Conservation (phyloP, 75 land plant species). For the Pinus albicaulis region DNA sequence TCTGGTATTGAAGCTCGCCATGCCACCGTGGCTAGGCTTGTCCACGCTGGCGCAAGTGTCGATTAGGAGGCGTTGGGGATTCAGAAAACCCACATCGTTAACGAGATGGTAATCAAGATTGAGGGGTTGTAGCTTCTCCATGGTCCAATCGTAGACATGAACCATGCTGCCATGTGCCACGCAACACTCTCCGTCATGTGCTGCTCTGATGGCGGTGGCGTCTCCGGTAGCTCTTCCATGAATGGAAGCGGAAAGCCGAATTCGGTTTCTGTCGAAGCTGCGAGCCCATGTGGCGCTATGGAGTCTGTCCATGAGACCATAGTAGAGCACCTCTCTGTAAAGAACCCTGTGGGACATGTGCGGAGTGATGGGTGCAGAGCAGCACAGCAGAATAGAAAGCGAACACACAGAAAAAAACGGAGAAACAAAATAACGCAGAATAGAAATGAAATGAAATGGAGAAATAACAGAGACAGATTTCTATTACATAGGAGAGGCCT, state of each 20-base stretch:
- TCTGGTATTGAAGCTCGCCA: no score
- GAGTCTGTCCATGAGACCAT: slow-evolving; percentile 74
- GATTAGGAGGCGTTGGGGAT: slow-evolving; percentile 6
- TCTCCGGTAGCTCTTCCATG: slow-evolving; percentile 79
- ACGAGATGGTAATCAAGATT: slow-evolving; percentile 73
- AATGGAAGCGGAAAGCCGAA: slow-evolving; percentile 38
- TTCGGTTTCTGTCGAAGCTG: slow-evolving; percentile 69
- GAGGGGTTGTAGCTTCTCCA: slow-evolving; percentile 59
- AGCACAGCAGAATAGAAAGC: no score
- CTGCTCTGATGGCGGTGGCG: slow-evolving; percentile 83
- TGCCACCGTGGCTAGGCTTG: slow-evolving; percentile 25
- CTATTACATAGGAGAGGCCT: no score
- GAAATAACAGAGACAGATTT: no score
- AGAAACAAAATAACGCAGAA: no score
- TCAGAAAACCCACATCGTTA: slow-evolving; percentile 75
- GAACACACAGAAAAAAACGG: no score
- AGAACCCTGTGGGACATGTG: slow-evolving; percentile 62
- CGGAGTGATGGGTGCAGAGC: no score
- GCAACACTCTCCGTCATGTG: slow-evolving; percentile 88
- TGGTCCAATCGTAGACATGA: slow-evolving; percentile 85
- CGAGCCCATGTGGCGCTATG: slow-evolving; percentile 65
- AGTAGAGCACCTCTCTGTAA: slow-evolving; percentile 71
- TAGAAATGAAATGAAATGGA: no score
- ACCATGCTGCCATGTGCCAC: slow-evolving; percentile 90
- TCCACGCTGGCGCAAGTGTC: slow-evolving; percentile 51